These are phyloP conservation scores for Theobroma cacao DNA, from an alignment of 345 rosid species.

Conservation along the genomic window DNA sequence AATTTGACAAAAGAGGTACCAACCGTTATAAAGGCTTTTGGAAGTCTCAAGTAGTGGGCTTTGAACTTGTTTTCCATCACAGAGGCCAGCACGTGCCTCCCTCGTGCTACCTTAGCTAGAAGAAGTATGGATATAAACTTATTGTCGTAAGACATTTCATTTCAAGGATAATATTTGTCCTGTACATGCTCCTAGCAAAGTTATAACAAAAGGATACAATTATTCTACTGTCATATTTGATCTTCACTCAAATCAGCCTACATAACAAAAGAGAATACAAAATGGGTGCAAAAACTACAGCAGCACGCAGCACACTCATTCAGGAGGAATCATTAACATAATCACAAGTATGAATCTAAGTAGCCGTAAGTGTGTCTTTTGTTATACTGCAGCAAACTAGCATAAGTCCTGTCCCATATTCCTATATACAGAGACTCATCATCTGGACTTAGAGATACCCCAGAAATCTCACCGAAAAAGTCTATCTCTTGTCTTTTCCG, in stretches of 20 bases:
- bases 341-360: slow-evolving; percentile 44
- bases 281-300: not conserved
- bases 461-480: slow-evolving; percentile 69
- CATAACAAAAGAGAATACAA: not conserved
- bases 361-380: slow-evolving; percentile 40
- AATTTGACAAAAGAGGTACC: too few relatives aligned
- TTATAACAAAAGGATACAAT: not conserved
- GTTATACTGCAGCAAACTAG: slow-evolving; percentile 52
- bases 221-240: not conserved
- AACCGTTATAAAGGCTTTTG: too few relatives aligned
- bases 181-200: slow-evolving; percentile 1
- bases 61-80: too few relatives aligned
- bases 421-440: slow-evolving; percentile 55
- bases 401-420: slow-evolving; percentile 65
- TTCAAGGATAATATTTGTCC: not conserved
- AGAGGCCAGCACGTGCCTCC: too few relatives aligned
- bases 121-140: too few relatives aligned
- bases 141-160: not conserved
- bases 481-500: slow-evolving; percentile 53
- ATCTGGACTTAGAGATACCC: slow-evolving; percentile 62
- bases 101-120: too few relatives aligned
- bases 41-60: too few relatives aligned
- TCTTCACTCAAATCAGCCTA: slow-evolving; percentile 8
- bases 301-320: not conserved
- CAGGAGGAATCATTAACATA: not conserved